Base-by-base conservation (phyloP, 176 grass and related monocot genomes). In the Otatea glauca region DNA sequence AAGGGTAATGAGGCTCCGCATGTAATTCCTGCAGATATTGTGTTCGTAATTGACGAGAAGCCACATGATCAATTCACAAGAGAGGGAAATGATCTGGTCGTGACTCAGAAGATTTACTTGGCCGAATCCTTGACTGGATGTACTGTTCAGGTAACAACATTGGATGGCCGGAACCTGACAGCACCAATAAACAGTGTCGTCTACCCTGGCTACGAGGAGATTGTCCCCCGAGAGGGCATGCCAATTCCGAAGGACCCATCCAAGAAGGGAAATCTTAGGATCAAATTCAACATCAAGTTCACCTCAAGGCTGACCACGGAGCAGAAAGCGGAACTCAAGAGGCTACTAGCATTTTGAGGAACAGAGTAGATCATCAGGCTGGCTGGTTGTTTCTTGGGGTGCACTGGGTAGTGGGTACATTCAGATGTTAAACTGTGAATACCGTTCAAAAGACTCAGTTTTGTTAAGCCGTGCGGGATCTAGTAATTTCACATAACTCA, bases 11-110 rank as follows among this genome's bases (percentile, higher is more conserved):
- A 93, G 71, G 65, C 83, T 16, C 91, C 91, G 6, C 81, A 90
- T 21, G 35, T 96, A 8, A 89, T 91, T 43, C 90, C 91, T 59
- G 86, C 91, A 65, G 88, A 96, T 58, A 91, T 96, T 50, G 86
- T 96, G 8, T 96, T 96, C 21, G 54, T 93, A 49, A 90, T 96
- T 18, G 88, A 93, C 48, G 93, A 93, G 86, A 96, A 96, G 55
- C 86, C 84, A 6, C 88, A 96, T 49, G 83, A 86, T 63, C 35
- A 85, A n/a, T 96, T 96, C 89, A 91, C 84, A 18, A 88, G 88
- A 70, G 93, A 96, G 17, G 88, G 93, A 42, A 96, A 96, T 75
- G 93, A 96, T 81, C 88, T 96, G 29, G 35, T 93, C 23, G 83
- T 93, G 84, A 93, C 83, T 5, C 83, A 92, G 83, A 92, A 96